A percentile compares a stretch with the other conserved stretches of the same genome.
These are phyloP conservation scores for Mortierella sp. DNA, from an alignment of 371 early-diverging fungal genomes.

Conservation along the genomic window DNA sequence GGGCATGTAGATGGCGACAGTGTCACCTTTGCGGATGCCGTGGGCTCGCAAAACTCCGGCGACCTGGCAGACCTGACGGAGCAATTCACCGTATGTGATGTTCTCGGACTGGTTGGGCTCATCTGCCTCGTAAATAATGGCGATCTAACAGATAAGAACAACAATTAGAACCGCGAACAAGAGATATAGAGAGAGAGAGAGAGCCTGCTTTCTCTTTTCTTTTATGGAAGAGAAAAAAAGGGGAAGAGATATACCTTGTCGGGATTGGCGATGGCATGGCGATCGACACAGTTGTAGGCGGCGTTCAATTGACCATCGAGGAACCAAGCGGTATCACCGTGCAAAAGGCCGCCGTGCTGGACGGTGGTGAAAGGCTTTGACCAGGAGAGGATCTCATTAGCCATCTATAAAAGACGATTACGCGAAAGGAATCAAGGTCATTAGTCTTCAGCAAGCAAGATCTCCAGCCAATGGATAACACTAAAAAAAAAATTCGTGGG, in stretches of 20 bases:
- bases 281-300: constrained; percentile 96
- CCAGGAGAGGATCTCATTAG: constrained; percentile 83
- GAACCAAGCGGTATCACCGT: constrained; percentile 93
- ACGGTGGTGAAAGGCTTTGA: constrained; percentile 80
- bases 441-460: background rate
- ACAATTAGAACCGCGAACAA: constrained; percentile 74
- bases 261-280: constrained; percentile 85
- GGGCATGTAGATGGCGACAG: constrained; percentile 97
- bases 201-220: background rate
- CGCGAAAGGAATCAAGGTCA: background rate
- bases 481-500: constrained; percentile 3
- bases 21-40: constrained; percentile 92
- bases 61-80: constrained; percentile 85
- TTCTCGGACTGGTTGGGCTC: constrained; percentile 79
- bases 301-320: constrained; percentile 94
- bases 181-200: background rate
- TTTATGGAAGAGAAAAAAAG: background rate
- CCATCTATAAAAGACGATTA: constrained; percentile 60
- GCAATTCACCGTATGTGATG: constrained; percentile 89
- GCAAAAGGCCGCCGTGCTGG: constrained; percentile 71
- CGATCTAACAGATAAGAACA: constrained; percentile 88
- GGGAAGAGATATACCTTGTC: constrained; percentile 60
- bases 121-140: constrained; percentile 94
- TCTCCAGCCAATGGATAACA: background rate
- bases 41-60: constrained; percentile 84